Conservation (phyloP, 2,329 filamentous ascomycete species). For the Thelonectria rubi region DNA sequence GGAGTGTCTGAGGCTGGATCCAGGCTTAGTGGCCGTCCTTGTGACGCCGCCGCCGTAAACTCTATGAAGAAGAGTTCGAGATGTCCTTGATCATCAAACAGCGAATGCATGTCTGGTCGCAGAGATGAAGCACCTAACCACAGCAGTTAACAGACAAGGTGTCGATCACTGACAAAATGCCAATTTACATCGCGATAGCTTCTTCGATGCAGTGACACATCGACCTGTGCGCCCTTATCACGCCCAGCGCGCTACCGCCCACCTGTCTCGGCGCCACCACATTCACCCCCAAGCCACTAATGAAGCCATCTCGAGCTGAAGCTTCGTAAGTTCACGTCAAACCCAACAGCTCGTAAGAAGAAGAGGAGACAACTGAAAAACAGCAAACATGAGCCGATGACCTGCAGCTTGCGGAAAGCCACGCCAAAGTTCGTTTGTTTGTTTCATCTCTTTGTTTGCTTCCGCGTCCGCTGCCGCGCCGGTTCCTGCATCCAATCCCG, state of each 20-base stretch:
- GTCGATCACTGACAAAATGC: too few species aligned
- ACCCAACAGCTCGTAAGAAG: not conserved
- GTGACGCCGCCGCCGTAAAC: not conserved
- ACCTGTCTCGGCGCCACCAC: slow-evolving; percentile 1
- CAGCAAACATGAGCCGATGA: too few species aligned
- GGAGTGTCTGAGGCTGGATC: not conserved
- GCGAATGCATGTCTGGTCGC: too few species aligned
- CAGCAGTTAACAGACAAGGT: too few species aligned
- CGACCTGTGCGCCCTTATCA: not conserved
- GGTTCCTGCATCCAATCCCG: not conserved
- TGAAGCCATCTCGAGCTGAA: not conserved
- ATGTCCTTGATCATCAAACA: too few species aligned
- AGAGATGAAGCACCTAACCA: too few species aligned
- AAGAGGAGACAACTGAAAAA: too few species aligned
- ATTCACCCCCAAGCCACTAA: not conserved
- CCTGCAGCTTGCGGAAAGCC: too few species aligned
- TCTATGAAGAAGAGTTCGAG: not conserved
- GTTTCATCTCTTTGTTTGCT: too few species aligned
- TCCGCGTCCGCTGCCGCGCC: too few species aligned
- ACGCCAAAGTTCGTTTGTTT: too few species aligned
- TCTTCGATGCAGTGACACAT: not conserved
- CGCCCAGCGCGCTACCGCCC: not conserved
- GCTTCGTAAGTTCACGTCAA: not conserved
- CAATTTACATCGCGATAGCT: too few species aligned
- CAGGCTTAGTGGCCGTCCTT: not conserved